Percentiles rank a stretch among this genome's conserved stretches.
Conservation (phyloP, 1,284 basidiomycete species). For the Pholiota adiposa region DNA sequence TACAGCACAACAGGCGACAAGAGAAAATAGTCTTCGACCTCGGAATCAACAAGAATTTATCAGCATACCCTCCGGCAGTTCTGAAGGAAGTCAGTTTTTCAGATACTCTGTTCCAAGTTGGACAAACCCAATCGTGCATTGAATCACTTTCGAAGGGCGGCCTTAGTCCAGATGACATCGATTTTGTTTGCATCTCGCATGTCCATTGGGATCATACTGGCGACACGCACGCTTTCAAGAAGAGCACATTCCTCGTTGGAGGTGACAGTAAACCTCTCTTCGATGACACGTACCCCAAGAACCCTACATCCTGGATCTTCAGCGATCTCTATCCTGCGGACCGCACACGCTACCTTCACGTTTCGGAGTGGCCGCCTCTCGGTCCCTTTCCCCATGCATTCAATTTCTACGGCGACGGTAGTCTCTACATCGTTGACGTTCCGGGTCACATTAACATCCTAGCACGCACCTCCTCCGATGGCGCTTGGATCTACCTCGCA, state of each 20-base stretch:
- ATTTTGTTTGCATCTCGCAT: constrained; percentile 53
- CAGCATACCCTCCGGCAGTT: constrained; percentile 40
- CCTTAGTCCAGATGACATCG: constrained; percentile 42
- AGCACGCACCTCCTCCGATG: constrained; percentile 56
- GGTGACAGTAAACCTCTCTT: constrained; percentile 39
- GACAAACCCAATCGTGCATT: constrained; percentile 20
- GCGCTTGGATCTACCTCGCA: constrained; percentile 59
- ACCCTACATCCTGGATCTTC: constrained; percentile 37
- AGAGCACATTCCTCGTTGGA: constrained; percentile 51
- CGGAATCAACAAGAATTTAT: constrained; percentile 49
- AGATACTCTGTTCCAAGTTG: not conserved
- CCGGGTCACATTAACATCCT: constrained; percentile 57
- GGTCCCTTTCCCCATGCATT: constrained; percentile 55
- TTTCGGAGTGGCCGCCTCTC: constrained; percentile 37
- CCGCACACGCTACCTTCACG: constrained; percentile 42
- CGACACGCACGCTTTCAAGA: constrained; percentile 47
- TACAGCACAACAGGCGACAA: constrained; percentile 46
- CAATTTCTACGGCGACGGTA: constrained; percentile 63
- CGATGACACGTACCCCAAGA: constrained; percentile 45
- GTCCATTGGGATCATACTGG: constrained; percentile 51
- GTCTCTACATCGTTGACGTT: constrained; percentile 58
- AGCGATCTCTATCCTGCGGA: constrained; percentile 43
- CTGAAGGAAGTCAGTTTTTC: constrained; percentile 23
- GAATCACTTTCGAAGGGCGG: constrained; percentile 55
- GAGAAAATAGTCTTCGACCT: constrained; percentile 56